Percentiles rank a stretch among this genome's conserved stretches.
These are phyloP conservation scores for Verticillium nonalfalfae DNA, from an alignment of 2,329 filamentous ascomycete genomes.

Conservation along the genomic window DNA sequence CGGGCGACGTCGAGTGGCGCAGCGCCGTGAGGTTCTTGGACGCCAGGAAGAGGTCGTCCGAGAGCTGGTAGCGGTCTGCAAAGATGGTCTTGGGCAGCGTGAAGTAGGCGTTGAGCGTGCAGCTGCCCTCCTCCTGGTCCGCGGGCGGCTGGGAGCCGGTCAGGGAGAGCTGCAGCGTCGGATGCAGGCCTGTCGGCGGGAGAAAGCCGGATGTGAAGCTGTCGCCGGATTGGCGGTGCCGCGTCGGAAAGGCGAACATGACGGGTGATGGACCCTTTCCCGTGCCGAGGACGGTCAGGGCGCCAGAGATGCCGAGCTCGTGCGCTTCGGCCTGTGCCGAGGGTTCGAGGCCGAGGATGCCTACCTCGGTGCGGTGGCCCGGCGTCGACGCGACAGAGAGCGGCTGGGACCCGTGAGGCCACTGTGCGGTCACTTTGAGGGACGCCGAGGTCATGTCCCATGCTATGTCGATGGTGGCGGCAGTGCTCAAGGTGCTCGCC, in stretches of 20 bases:
- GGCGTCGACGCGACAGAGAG: constrained; percentile 32
- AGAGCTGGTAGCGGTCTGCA: constrained; percentile 80
- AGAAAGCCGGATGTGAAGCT: constrained; percentile 60
- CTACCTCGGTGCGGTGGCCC: constrained; percentile 66
- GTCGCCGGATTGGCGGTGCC: constrained; percentile 48
- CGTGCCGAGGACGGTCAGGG: constrained; percentile 72
- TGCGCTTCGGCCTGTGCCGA: constrained; percentile 55
- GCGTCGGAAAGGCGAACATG: constrained; percentile 76
- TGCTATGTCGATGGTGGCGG: constrained; percentile 68
- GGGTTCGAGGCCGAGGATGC: constrained; percentile 63
- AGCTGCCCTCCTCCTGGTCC: constrained; percentile 42
- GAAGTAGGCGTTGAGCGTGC: constrained; percentile 71
- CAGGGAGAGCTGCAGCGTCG: constrained; percentile 65
- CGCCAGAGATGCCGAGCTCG: constrained; percentile 72
- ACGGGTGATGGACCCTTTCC: constrained; percentile 66
- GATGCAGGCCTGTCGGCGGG: constrained; percentile 76
- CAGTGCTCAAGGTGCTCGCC: constrained; percentile 37
- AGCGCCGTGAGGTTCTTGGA: constrained; percentile 72
- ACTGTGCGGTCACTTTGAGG: constrained; percentile 59
- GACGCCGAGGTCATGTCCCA: constrained; percentile 63
- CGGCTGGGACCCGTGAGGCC: constrained; percentile 39
- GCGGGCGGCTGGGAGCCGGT: constrained; percentile 42
- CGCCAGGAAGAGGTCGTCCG: constrained; percentile 66
- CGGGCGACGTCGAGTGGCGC: constrained; percentile 64
- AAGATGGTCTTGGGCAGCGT: constrained; percentile 79